Base-by-base conservation (phyloP, 306 rosid species). In the Argentina anserina region DNA sequence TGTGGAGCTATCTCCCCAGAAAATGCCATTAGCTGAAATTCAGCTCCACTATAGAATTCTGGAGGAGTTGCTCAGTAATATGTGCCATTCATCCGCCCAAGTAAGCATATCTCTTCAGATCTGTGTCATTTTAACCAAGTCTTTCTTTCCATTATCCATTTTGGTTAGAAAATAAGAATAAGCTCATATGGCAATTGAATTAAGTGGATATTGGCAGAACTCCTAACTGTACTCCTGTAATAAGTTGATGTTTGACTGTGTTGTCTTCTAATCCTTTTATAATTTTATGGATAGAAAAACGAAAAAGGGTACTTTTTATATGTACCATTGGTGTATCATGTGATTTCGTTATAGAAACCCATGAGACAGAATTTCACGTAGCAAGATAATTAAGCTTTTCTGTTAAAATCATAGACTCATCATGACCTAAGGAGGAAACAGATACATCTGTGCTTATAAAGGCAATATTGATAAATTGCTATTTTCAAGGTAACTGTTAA, bases 21-120 rank as follows among this genome's bases (percentile, higher is more conserved):
- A 82, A 79, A 94, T 94, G 99, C 91, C 91, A 14, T 75, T 77
- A 36, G 70, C 89, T 68, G 99, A 94, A 84, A 78, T 86, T 12
- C 90, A 59, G 82, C 96, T 94, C 75, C 99, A 94, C 71, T 76
- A 74, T 66, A 84, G 82, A 70, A 96, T 94, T 83, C 75, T 94
- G 79, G 89, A 84, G 71, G 99, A 94, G 90, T 82, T 94, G 78
- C 90, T 91, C 75, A 88, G 83, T 76, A 87, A 87, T 76, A 91
- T 94, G 99, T 83, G 95, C 69, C 99, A 94, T 89, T 88, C 97
- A 61, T 94, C 99, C 29, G 95, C 97, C 79, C 99, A 94, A 79
- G 99, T 91, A 88, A 90, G 97, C 71, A 37, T 69, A 78, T 58
- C n/a, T 18, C 55, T 49, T 65, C 7, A 68, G 58, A 65, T 26